Base-by-base conservation (phyloP, 306 rosid species). In the Cicer chorassanicum region DNA sequence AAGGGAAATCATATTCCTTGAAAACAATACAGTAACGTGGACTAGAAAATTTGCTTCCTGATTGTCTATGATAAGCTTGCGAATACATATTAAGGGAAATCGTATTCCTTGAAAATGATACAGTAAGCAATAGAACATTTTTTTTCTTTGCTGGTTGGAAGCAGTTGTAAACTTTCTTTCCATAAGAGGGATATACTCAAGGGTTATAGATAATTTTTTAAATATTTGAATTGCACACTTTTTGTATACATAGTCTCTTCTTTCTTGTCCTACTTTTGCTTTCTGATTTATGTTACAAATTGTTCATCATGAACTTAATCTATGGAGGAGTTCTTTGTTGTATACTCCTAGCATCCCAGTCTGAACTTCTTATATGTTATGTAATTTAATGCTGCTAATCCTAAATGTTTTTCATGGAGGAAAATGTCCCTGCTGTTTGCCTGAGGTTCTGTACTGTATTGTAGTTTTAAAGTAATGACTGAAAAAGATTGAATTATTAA, bases 261-360 rank as follows among this genome's bases (percentile, higher is more conserved):
- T 71, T 45, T 72, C 42, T 44, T 45, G 19, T 24, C 18, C 12
- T 43, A 51, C 63, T 51, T 72, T 51, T 72, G 34, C 43, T 63
- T 57, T 53, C 50, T 78, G 50, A 43, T 50, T 71, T 50, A 41
- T 68, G 65, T 76, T 64, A 70, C 51, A 62, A 78, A 45, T 70
- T 60, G 71, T 60, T 49, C 39, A 9, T 21, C 13, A 0, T 48
- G 64, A 57, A 51, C 9, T 24, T 62, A 49, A 39, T 78, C 46
- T 6, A 34, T 41, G 72, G 66, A 51, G 45, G 8, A 51, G 13
- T 43, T 29, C 50, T 18, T 64, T 36, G 54, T 45, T 73, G 55
- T 80, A 44, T 63, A 9, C 69, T 54, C 38, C 15, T n/a, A 72
- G 36, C 54, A 45, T 72, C 53, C 53, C 15, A 36, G 8, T 57